phyloP scores from a whole-genome alignment of 768 basidiomycete species.

The Kwoniella europaea region DNA sequence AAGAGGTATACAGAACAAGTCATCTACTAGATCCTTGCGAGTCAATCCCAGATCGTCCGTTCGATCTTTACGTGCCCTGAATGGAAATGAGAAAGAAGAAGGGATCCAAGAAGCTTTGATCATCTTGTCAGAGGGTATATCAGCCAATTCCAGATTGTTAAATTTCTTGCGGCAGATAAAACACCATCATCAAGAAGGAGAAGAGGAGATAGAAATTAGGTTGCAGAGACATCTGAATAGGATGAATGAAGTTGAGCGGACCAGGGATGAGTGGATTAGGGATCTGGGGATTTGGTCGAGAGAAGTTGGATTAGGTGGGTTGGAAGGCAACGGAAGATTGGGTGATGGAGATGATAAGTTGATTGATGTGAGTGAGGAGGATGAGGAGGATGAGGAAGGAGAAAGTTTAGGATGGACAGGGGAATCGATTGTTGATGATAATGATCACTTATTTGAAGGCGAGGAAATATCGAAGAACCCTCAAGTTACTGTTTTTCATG shows the following conservation, averaged over 20 bases:
- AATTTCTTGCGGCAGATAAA: not conserved
- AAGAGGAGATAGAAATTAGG: not conserved
- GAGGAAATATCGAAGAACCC: not conserved
- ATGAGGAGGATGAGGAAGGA: slow-evolving; percentile 11
- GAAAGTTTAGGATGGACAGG: slow-evolving; percentile 5
- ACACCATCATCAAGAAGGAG: not conserved
- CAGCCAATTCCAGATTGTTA: slow-evolving; percentile 3
- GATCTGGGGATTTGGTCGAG: slow-evolving; percentile 14
- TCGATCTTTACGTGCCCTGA: too few relatives aligned
- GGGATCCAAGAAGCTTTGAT: slow-evolving; percentile 9
- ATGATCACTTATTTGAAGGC: not conserved
- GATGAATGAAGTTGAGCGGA: slow-evolving; percentile 22
- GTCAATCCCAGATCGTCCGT: too few relatives aligned
- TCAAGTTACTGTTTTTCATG: not conserved
- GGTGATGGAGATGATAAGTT: not conserved
- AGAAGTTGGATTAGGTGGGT: slow-evolving; percentile 17
- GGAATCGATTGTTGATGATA: not conserved
- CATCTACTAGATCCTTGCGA: not conserved
- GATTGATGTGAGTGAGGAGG: not conserved
- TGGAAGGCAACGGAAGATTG: not conserved
- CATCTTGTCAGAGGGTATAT: slow-evolving; percentile 12
- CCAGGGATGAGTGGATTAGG: slow-evolving; percentile 26
- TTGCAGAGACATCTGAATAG: slow-evolving; percentile 23
- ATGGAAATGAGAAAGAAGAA: not conserved
- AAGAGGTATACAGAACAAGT: not conserved